phyloP scores from a whole-genome alignment of 2,329 filamentous ascomycete species.

The Ceratocystis huliohia region DNA sequence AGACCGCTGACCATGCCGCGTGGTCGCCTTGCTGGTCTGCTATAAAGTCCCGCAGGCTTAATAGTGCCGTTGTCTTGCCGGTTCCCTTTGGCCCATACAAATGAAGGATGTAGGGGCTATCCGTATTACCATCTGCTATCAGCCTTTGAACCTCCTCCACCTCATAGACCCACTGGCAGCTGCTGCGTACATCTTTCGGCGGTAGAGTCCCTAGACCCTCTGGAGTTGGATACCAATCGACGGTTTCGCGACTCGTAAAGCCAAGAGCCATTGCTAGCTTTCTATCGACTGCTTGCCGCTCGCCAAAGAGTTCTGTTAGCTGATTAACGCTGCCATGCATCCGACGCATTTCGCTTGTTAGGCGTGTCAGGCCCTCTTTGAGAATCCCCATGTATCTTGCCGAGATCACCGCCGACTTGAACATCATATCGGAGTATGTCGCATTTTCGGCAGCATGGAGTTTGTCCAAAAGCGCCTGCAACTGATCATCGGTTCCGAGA shows the following conservation, averaged over 20 bases:
- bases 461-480: neutral
- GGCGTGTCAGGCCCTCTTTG: neutral
- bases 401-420: conserved; percentile 3
- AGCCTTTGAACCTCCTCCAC: neutral
- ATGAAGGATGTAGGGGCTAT: neutral
- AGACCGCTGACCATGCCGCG: neutral
- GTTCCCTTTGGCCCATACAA: neutral
- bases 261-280: neutral
- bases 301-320: neutral
- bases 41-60: neutral
- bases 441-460: neutral
- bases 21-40: neutral
- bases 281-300: neutral
- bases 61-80: conserved; percentile 5
- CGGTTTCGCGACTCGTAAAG: neutral
- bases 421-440: conserved; percentile 9
- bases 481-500: neutral
- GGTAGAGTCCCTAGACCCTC: neutral
- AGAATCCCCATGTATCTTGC: conserved; percentile 8
- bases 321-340: neutral
- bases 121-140: neutral
- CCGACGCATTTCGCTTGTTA: neutral
- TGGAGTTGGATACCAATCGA: neutral
- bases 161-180: neutral
- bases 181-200: neutral